Conservation (phyloP, 2,329 filamentous ascomycete species). For the Trichoderma sp. region DNA sequence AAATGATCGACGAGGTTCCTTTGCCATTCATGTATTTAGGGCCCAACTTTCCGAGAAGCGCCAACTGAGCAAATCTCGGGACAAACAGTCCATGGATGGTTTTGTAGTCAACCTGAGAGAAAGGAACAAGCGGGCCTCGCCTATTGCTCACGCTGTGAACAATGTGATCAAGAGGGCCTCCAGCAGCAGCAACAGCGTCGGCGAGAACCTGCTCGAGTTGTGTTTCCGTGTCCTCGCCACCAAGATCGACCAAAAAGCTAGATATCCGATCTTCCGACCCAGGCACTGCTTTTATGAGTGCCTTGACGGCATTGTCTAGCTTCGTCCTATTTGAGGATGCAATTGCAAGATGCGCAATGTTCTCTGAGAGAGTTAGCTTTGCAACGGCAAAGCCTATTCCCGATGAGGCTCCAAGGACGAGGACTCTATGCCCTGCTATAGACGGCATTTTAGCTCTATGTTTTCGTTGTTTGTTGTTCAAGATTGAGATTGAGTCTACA, state of each 20-base stretch:
- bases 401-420: background rate
- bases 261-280: background rate
- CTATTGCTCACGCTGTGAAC: background rate
- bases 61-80: background rate
- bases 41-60: background rate
- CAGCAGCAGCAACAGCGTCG: background rate
- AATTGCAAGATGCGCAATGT: background rate
- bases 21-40: background rate
- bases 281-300: background rate
- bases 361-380: background rate
- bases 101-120: background rate
- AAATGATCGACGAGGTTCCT: background rate
- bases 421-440: background rate
- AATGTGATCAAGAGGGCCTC: background rate
- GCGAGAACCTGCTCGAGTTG: background rate
- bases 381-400: background rate
- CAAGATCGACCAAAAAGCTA: background rate
- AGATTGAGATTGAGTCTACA: too few species aligned
- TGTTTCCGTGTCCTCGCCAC: background rate
- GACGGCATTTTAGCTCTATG: background rate
- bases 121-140: background rate
- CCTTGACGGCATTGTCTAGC: background rate
- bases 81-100: background rate
- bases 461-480: background rate
- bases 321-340: background rate